A percentile compares a stretch with the other conserved stretches of the same genome.
Evolutionary conservation across 164 flowering plant species (phyloP).

Genomic region (Kingdonia uniflora): DNA sequence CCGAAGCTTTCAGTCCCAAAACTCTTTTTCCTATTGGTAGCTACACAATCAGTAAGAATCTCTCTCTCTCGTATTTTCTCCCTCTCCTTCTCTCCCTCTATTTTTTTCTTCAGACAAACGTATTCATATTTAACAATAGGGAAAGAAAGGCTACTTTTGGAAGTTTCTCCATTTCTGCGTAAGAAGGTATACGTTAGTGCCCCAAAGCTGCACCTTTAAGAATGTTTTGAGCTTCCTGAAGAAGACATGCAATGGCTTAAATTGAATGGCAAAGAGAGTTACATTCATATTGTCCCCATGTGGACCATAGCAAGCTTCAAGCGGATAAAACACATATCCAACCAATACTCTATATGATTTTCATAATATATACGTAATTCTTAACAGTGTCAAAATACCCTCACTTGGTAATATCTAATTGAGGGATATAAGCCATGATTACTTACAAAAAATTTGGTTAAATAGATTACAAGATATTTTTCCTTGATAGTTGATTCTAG

Average conservation of each 20-base stretch:
- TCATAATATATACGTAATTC: slow-evolving; percentile 2
- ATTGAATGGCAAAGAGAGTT: slow-evolving; percentile 66
- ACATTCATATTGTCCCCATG: slow-evolving; percentile 94
- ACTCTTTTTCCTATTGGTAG: slow-evolving; percentile 93
- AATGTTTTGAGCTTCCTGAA: slow-evolving; percentile 57
- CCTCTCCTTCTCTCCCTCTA: not conserved
- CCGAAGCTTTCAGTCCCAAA: slow-evolving; percentile 84
- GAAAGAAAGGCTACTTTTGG: slow-evolving; percentile 80
- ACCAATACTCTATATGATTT: slow-evolving; percentile 53
- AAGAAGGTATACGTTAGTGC: slow-evolving; percentile 69
- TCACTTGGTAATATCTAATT: no score
- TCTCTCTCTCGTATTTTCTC: not conserved
- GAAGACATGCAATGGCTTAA: slow-evolving; percentile 94
- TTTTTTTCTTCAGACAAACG: not conserved
- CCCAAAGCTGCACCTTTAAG: slow-evolving; percentile 55
- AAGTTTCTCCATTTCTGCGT: slow-evolving; percentile 77
- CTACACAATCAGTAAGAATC: slow-evolving; percentile 75
- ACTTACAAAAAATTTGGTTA: no score
- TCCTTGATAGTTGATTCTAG: no score
- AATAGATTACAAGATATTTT: no score
- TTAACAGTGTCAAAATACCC: not conserved
- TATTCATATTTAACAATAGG: slow-evolving; percentile 28
- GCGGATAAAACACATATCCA: slow-evolving; percentile 65
- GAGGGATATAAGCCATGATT: no score
- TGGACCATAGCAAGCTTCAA: slow-evolving; percentile 94